Evolutionary conservation across 768 basidiomycete species (phyloP).

Genomic region (Suillus spraguei): DNA sequence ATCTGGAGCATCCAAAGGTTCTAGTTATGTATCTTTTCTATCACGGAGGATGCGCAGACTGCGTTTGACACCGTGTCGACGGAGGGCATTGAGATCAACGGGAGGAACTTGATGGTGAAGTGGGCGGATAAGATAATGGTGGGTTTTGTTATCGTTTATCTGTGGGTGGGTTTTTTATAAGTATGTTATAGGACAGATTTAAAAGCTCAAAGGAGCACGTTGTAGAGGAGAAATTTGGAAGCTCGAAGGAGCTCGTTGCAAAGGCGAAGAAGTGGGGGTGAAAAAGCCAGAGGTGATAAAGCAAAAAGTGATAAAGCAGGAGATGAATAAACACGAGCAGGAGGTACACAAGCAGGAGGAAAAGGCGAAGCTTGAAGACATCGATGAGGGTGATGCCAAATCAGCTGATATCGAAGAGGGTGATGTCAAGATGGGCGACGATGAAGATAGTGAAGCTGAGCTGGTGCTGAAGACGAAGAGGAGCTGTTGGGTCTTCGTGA

Average conservation of each 20-base stretch:
- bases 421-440: slow-evolving; percentile 26
- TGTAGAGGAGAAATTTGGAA: slow-evolving; percentile 56
- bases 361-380: slow-evolving; percentile 33
- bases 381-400: slow-evolving; percentile 34
- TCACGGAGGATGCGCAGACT: slow-evolving; percentile 83
- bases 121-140: slow-evolving; percentile 83
- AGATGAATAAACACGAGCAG: slow-evolving; percentile 35
- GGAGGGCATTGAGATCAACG: slow-evolving; percentile 66
- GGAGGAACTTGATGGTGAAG: slow-evolving; percentile 69
- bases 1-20: slow-evolving; percentile 83
- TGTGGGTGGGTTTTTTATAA: neutral
- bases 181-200: neutral
- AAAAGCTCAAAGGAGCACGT: slow-evolving; percentile 30
- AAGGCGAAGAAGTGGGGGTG: slow-evolving; percentile 48
- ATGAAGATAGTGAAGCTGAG: slow-evolving; percentile 23
- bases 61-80: slow-evolving; percentile 66
- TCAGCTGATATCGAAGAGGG: slow-evolving; percentile 26
- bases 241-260: slow-evolving; percentile 54
- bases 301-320: slow-evolving; percentile 25
- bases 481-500: slow-evolving; percentile 48
- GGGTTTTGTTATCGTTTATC: neutral
- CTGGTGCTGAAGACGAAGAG: slow-evolving; percentile 41
- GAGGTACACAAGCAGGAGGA: slow-evolving; percentile 37
- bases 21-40: slow-evolving; percentile 92
- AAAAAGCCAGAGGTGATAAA: slow-evolving; percentile 49